Evolutionary conservation across 805 yeast genomes (phyloP).

Genomic region (Saccharomycopsis schoenii): DNA sequence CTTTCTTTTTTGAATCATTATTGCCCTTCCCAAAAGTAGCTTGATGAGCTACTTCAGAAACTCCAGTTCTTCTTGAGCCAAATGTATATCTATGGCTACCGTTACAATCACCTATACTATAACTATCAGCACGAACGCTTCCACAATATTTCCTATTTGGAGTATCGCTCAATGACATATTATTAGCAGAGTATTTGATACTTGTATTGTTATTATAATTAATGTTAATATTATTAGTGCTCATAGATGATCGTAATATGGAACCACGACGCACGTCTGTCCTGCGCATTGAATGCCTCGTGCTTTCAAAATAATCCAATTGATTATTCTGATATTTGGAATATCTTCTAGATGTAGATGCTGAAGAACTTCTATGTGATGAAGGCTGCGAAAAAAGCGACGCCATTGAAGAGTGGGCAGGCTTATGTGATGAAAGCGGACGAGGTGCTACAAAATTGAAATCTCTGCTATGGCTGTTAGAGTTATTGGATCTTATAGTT

Average conservation of each 20-base stretch:
- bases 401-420: background rate
- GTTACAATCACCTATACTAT: background rate
- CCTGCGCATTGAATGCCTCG: background rate
- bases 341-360: background rate
- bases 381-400: background rate
- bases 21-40: no score
- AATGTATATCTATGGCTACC: background rate
- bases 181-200: background rate
- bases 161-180: background rate
- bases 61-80: background rate
- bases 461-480: background rate
- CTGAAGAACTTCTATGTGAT: background rate
- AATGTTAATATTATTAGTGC: background rate
- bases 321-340: background rate
- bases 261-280: background rate
- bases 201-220: background rate
- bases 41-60: background rate
- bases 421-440: background rate
- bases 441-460: background rate
- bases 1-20: background rate
- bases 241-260: background rate
- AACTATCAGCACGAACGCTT: background rate
- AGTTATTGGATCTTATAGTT: background rate
- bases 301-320: background rate
- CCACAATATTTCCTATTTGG: background rate